Evolutionary conservation across 148 eudicot genomes (phyloP), one percentile per base, ranked within the genome.

Genomic region (Heliamphora exappendiculata): DNA sequence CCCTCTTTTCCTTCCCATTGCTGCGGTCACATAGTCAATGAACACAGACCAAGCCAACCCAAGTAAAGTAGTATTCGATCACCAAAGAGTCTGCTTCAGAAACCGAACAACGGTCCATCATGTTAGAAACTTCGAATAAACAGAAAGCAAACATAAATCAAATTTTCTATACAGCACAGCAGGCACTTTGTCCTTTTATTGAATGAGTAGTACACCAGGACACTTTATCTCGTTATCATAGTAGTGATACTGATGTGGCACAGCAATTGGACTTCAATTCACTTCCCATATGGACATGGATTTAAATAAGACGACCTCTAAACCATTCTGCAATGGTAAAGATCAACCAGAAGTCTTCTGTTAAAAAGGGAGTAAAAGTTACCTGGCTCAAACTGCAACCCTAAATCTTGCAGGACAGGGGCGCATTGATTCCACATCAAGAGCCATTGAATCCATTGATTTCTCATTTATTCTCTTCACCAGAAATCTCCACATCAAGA

Each of bases 401-500:
- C 7, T 22, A 12, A 67, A 41, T 28, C 51, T 67, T 19, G 14
- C 28, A 10, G 50, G 49, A 65, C n/a, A 65, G 49, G 26, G 22
- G 70, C 70, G 39, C 49, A 49, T 5, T 4, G 7, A 17, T 20
- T 51, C 3, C 47, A 73, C n/a, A 17, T 16, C 75, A 37, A 22
- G 34, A 58, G 37, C 50, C 63, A 24, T 20, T 57, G 67, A 58
- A 44, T 37, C 39, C 59, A 12, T 33, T 44, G 44, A 70, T 31
- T 60, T 51, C 67, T n/a, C n/a, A n/a, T n/a, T n/a, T n/a, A n/a
- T n/a, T n/a, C n/a, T n/a, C n/a, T n/a, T 85, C 81, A 94, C 98
- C 98, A 94, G 75, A 88, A 92, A 81, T 91, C 96, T 72, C 89
- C 81, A 79, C 97, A 94, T 16, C 75, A 37, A 22, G 34, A 58